Evolutionary conservation across 2,329 filamentous ascomycete genomes (phyloP), one percentile per base, ranked within the genome.

Genomic region (Grosmannia huntii): DNA sequence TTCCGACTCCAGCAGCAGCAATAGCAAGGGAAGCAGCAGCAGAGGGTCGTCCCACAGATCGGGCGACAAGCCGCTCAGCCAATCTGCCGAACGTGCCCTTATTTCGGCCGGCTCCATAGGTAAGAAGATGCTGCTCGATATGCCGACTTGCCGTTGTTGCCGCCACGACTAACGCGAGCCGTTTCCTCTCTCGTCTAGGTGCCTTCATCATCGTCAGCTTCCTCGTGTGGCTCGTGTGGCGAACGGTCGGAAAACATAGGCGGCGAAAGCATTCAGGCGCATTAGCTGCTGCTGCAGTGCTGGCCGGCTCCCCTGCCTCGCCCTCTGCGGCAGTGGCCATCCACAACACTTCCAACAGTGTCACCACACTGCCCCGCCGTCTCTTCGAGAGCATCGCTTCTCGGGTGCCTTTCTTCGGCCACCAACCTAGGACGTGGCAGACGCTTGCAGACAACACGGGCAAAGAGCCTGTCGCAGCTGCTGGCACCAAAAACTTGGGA

Each of bases 141-240:
- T 52, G 16, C 19, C 38, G 38, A 16, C 38, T 41, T 6, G 14
- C 12, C 41, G 19, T 16, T 44, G 41, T 25, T 27, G 12, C 6
- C 11, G 25, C 16, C 41, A 19, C 38, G 9, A 7, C 46, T 21
- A 19, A 41, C 21, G 10, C 6, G 5, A 16, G 11, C 36, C 5
- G n/a, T 21, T n/a, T 6, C 25, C 50, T 16, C n/a, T 27, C 46
- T 55, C n/a, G 53, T 23, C 16, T 12, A 76, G 77, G 73, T 31
- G 71, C 69, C 6, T 75, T 77, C 55, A 72, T 79, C 23, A 64
- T 76, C 31, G 60, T 76, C 10, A 74, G 71, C 56, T 74, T 76
- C 60, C 59, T 78, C 27, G 63, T 64, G 9, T 79, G 75, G 75
- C 67, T 78, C 27, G 64, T 73, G 5, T 77, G 72, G 68, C 70